phyloP scores from a whole-genome alignment of 2,329 filamentous ascomycete genomes.

The Esteya vermicola region DNA sequence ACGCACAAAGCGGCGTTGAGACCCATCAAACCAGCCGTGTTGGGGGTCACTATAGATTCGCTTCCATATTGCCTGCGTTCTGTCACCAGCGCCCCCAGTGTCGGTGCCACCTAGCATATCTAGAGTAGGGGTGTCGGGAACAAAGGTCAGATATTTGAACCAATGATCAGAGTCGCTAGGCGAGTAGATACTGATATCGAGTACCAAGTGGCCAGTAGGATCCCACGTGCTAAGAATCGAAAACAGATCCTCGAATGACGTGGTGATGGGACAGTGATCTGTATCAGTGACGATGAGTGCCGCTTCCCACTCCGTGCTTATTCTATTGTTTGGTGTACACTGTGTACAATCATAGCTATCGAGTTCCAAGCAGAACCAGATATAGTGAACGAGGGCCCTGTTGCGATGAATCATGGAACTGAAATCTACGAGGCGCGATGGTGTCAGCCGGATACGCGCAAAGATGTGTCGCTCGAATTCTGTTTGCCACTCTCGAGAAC shows the following conservation, averaged over 20 bases:
- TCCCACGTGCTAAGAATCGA: constrained; percentile 16
- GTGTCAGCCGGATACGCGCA: constrained; percentile 16
- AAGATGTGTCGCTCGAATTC: constrained; percentile 17
- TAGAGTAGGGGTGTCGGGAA: constrained; percentile 13
- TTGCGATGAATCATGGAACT: constrained; percentile 16
- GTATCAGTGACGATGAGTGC: constrained; percentile 9
- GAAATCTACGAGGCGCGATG: constrained; percentile 15
- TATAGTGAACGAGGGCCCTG: constrained; percentile 14
- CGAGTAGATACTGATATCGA: constrained; percentile 18
- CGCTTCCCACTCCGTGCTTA: no score
- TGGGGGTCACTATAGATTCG: no score
- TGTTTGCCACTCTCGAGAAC: constrained; percentile 18
- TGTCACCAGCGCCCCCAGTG: no score
- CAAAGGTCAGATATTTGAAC: constrained; percentile 16
- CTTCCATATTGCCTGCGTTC: no score
- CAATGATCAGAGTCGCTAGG: constrained; percentile 17
- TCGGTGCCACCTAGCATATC: no score
- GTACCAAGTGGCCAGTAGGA: constrained; percentile 12
- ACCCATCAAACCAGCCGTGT: no score
- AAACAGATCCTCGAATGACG: constrained; percentile 12
- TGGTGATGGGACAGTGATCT: constrained; percentile 9
- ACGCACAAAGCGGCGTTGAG: no score
- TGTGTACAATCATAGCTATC: constrained; percentile 15
- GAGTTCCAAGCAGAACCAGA: constrained; percentile 18
- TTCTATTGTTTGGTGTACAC: constrained; percentile 7